Evolutionary conservation across 106 monocot species (phyloP), one percentile per base, ranked within the genome.

Genomic region (Dendrobium chrysotoxum): DNA sequence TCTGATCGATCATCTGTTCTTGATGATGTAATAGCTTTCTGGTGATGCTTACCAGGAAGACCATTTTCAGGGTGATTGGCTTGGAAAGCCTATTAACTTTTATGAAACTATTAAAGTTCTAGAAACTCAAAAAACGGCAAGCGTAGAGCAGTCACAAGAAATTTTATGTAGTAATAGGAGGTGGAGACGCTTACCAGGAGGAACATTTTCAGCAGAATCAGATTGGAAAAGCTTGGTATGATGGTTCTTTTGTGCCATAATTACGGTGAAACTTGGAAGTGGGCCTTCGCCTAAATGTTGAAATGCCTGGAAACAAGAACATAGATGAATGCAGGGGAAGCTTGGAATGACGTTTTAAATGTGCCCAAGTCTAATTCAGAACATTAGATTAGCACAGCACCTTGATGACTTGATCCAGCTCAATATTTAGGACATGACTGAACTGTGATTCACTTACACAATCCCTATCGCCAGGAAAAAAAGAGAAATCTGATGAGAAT

Each of bases 391-490:
- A 67, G 0, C 21, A 77, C n/a, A 79, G 31, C 18, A 89, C 89
- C 91, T 91, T 83, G n/a, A 86, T 86, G 35, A 95, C 85, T 82
- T 95, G 92, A 80, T 83, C 78, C 41, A 92, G 82, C 77, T 95
- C 95, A 45, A 89, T 76, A 55, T 92, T 92, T 46, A 92, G 46
- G 79, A 95, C 92, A 68, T 92, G 89, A 76, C 77, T 82, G 73
- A 95, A 92, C 35, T 95, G 90, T 30, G 90, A 88, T 75, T 95
- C 90, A 28, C 90, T 85, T 23, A 95, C 92, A 78, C 95, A 92
- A 85, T 95, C 92, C 84, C 95, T 92, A 75, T 1, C 65, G 67
- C 7, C 79, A 55, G 39, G 26, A 77, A 40, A 82, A 76, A 26
- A 18, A 76, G 4, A 47, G 13, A 50, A 16, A 50, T 13, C 4